Base-by-base conservation (phyloP, 495 filamentous ascomycete genomes). In the Elaphomyces granulatus region DNA sequence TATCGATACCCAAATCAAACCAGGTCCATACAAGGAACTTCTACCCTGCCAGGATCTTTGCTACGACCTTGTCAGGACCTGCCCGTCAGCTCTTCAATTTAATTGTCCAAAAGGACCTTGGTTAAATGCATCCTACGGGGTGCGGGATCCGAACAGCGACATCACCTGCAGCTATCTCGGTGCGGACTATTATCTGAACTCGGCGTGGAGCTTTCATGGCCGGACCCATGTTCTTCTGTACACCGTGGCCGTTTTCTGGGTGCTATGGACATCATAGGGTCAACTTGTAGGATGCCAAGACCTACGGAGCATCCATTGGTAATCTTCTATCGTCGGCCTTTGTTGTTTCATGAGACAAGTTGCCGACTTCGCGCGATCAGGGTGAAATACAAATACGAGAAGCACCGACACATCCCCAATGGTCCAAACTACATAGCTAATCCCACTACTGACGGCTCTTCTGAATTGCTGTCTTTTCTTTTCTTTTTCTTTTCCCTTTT, bases 21-120 rank as follows among this genome's bases (percentile, higher is more conserved):
- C 90, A 0, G 90, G 92, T 0, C 88, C 90, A 0, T 95, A 96
- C 58, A 93, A 87, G 53, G 90, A 99, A 60, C 50, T 96, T 19
- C 64, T 94, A 23, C 90, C 90, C 0, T 94, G 87, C 51, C 66
- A 78, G 37, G 75, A 87, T 45, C 58, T 93, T 31, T 99, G 90
- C 59, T 84, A 86, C 53, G 69, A 74, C 15, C 63, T 96, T 2
- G 81, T 92, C 15, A 75, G 76, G 58, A 81, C 68, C 50, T 99
- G 90, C 65, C 87, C 92, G 2, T 67, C 83, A n/a, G 54, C 64
- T 1, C 58, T 99, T 47, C 68, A 68, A 4, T 96, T 99, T 46
- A 57, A 52, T 3, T 99, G 90, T 63, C 92, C 90, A 0, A 64
- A 66, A 12, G 58, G 61, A 0, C 54, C 51, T 3, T 77, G 71